Evolutionary conservation across 1,284 basidiomycete genomes (phyloP), one percentile per base, ranked within the genome.

Genomic region (Trichosporon inkin): DNA sequence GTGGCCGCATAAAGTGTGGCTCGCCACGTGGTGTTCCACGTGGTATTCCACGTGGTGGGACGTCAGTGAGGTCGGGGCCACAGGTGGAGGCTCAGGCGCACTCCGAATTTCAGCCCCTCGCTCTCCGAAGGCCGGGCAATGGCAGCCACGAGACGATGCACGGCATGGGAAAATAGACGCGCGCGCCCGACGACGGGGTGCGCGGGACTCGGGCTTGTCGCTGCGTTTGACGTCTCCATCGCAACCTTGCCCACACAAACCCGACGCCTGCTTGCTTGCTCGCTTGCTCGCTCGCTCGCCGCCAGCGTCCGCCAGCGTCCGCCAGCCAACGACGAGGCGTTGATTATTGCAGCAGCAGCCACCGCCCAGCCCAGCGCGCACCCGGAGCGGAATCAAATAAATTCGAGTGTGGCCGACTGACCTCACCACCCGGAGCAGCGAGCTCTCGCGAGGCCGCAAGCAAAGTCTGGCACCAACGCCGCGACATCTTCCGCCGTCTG

Each of bases 101-200:
- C 24, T 49, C 44, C 44, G 44, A 49, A 49, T 49, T 49, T 49
- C 44, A 32, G 28, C 24, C 44, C 24, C 44, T 14, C 28, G 28
- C 22, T 38, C 53, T 53, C 38, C 53, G 53, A 53, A 49, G 14
- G 19, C 8, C 44, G 14, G 44, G 28, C 28, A 28, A 22, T 49
- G 44, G 28, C 22, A 6, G 20, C 20, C 13, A 47, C 20, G 10
- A 28, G 41, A 22, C 41, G 14, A 47, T 47, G 41, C 41, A 24
- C 28, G 41, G n/a, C n/a, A n/a, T n/a, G n/a, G n/a, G n/a, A n/a
- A n/a, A n/a, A n/a, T n/a, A n/a, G n/a, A n/a, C n/a, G n/a, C n/a
- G n/a, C n/a, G n/a, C n/a, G n/a, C n/a, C n/a, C n/a, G n/a, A n/a
- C n/a, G n/a, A n/a, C n/a, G n/a, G n/a, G n/a, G n/a, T n/a, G n/a